Evolutionary conservation across 257 asterid species (phyloP), one percentile per base, ranked within the genome.

Genomic region (Nicotiana attenuata): DNA sequence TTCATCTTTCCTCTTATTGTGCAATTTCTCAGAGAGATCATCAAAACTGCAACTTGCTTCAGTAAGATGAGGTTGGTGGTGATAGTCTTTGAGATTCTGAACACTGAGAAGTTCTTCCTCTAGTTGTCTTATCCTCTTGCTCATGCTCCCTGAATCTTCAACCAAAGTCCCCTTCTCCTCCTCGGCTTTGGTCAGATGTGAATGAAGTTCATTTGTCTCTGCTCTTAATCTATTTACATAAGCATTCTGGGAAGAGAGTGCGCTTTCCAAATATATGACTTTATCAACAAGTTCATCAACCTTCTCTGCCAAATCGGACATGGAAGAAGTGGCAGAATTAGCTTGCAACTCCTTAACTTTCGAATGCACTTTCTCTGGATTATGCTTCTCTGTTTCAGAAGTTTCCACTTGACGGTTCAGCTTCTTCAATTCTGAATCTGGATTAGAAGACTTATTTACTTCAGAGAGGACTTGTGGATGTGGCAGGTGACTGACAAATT

Each of bases 281-380:
- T 87, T 87, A 38, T 87, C 89, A 1, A 87, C 90, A 61, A 89
- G 88, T 24, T 81, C 90, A 66, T 89, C 90, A 50, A 87, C 89
- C 67, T 85, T 86, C 85, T 89, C 89, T 65, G 88, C 89, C 57
- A 89, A 79, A 45, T 84, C 87, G 16, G 83, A 61, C 85, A 84
- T 85, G 82, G 87, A 76, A 24, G 89, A 53, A 80, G 53, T 28
- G 38, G 79, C 83, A 64, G 84, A 50, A 38, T 76, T 82, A 10
- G 52, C 60, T 65, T 52, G 84, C 81, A 78, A 9, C 66, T 89
- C 83, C 78, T 82, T 85, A 2, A 82, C 81, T 65, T 82, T 50
- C 31, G 41, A 83, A 1, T 82, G 67, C 65, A 86, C 19, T 31
- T 47, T 20, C 73, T 88, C 88, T 64, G 63, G 41, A 33, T 65